These are phyloP conservation scores for Debaryomyces robertsiae DNA, from an alignment of 1,139 yeast species.

Conservation along the genomic window DNA sequence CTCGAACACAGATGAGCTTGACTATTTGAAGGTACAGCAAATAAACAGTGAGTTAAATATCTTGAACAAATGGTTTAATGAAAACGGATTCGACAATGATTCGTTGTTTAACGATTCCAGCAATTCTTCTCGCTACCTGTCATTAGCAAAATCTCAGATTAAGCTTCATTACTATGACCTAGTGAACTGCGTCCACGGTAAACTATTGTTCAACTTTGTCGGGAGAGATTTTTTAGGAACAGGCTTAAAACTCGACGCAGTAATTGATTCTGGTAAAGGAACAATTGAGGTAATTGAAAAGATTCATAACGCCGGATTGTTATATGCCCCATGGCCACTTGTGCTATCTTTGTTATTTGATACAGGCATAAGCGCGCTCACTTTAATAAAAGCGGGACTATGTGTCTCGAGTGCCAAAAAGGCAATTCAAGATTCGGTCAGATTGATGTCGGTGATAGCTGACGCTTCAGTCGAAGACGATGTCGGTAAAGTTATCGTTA, in stretches of 20 bases:
- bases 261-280: slow-evolving; percentile 40
- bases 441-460: slow-evolving; percentile 29
- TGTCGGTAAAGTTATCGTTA: slow-evolving; percentile 36
- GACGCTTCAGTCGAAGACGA: slow-evolving; percentile 36
- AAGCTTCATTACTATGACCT: slow-evolving; percentile 47
- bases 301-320: slow-evolving; percentile 34
- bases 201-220: slow-evolving; percentile 34
- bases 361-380: slow-evolving; percentile 47
- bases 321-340: slow-evolving; percentile 59
- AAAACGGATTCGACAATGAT: slow-evolving; percentile 38
- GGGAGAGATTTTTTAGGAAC: slow-evolving; percentile 35
- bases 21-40: slow-evolving; percentile 34
- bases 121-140: slow-evolving; percentile 16
- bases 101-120: slow-evolving; percentile 27
- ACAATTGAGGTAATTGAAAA: slow-evolving; percentile 37
- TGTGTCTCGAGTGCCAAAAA: slow-evolving; percentile 26
- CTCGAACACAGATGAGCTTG: slow-evolving; percentile 28
- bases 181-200: slow-evolving; percentile 40
- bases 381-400: slow-evolving; percentile 49
- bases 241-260: slow-evolving; percentile 37
- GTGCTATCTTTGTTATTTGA: slow-evolving; percentile 49
- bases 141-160: slow-evolving; percentile 39
- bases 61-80: slow-evolving; percentile 38
- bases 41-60: slow-evolving; percentile 35
- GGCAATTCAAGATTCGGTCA: slow-evolving; percentile 29